These are phyloP conservation scores for Nicotiana otophora DNA, from an alignment of 257 asterid genomes.

Conservation along the genomic window DNA sequence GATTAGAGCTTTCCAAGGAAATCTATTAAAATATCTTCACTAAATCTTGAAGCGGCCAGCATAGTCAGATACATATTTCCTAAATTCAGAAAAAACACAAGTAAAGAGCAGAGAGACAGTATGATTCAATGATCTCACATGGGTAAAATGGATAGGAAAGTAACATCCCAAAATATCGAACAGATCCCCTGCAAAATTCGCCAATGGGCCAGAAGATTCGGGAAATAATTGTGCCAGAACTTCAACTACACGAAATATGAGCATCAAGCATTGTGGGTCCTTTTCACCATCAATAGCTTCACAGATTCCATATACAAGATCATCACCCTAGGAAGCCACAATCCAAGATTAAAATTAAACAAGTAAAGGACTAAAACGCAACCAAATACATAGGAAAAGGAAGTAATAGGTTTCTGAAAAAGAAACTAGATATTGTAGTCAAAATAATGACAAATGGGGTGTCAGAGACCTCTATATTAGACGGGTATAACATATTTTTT, in stretches of 20 bases:
- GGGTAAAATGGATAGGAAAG: constrained; percentile 90
- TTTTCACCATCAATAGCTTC: constrained; percentile 85
- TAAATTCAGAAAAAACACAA: constrained; percentile 3
- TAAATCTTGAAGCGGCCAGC: background rate
- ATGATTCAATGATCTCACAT: constrained; percentile 50
- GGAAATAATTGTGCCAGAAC: constrained; percentile 54
- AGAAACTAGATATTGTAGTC: background rate
- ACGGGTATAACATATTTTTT: background rate
- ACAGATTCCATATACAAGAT: constrained; percentile 68
- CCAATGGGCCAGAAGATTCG: constrained; percentile 58
- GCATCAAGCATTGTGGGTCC: constrained; percentile 84
- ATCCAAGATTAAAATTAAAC: background rate
- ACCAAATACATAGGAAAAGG: background rate
- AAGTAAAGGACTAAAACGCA: background rate
- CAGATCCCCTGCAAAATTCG: constrained; percentile 56
- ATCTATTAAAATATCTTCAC: background rate
- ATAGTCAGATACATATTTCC: constrained; percentile 5
- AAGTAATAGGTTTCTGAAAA: background rate
- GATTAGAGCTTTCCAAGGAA: background rate
- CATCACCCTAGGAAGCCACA: constrained; percentile 54
- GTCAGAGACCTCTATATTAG: background rate
- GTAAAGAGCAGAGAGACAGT: constrained; percentile 8
- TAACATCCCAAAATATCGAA: constrained; percentile 73
- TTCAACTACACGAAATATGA: constrained; percentile 64
- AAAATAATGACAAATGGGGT: background rate